These are phyloP conservation scores for Trichoderma sp. DNA, from an alignment of 2,329 filamentous ascomycete species.

Conservation along the genomic window DNA sequence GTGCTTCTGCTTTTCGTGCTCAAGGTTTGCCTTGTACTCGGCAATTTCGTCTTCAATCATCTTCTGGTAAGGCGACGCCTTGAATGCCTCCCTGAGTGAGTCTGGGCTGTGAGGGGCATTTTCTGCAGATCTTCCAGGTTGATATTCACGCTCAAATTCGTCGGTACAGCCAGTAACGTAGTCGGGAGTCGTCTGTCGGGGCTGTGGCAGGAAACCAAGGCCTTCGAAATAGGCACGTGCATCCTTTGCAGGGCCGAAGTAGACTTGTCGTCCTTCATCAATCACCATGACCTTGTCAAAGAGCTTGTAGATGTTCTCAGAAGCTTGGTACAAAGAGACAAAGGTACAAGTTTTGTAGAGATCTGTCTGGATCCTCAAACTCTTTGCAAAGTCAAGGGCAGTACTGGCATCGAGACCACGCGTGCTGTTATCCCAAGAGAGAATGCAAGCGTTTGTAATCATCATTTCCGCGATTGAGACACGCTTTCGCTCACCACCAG, in stretches of 20 bases:
- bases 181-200: slow-evolving; percentile 77
- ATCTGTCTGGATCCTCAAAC: slow-evolving; percentile 77
- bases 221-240: slow-evolving; percentile 75
- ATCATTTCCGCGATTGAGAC: slow-evolving; percentile 84
- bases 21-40: slow-evolving; percentile 64
- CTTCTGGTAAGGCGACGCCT: slow-evolving; percentile 60
- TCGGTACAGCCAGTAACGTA: slow-evolving; percentile 83
- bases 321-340: slow-evolving; percentile 83
- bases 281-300: slow-evolving; percentile 87
- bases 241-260: slow-evolving; percentile 68
- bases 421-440: slow-evolving; percentile 76
- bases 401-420: slow-evolving; percentile 69
- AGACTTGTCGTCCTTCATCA: slow-evolving; percentile 73
- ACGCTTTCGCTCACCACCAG: slow-evolving; percentile 76
- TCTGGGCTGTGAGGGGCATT: slow-evolving; percentile 71
- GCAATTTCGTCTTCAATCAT: slow-evolving; percentile 66
- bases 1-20: slow-evolving; percentile 65
- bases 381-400: slow-evolving; percentile 66
- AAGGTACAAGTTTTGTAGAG: slow-evolving; percentile 83
- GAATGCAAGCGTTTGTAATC: slow-evolving; percentile 69
- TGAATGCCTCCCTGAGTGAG: slow-evolving; percentile 69
- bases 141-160: slow-evolving; percentile 78
- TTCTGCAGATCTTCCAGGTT: slow-evolving; percentile 62
- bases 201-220: slow-evolving; percentile 72
- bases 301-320: slow-evolving; percentile 74